Evolutionary conservation across 208 protist genomes (phyloP), one percentile per base, ranked within the genome.

Genomic region (Naegleria gruberi): DNA sequence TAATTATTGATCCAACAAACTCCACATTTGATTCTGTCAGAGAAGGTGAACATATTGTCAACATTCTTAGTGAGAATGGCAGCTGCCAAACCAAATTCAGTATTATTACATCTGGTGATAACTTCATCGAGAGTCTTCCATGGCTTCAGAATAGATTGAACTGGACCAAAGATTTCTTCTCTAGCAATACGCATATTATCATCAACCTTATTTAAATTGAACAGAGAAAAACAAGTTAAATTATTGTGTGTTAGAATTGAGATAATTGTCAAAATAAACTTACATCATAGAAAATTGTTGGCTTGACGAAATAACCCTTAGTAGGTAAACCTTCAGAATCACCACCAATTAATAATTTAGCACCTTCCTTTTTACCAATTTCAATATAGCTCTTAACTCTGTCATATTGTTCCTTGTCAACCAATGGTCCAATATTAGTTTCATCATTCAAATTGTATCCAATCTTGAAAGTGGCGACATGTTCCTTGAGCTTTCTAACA

Each of bases 101-200:
- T 95, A 57, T 93, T 65, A 92, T 97, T 97, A 57, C 95, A 94
- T 47, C 94, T 90, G 83, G 92, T 88, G 55, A 97, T 92, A 43
- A 93, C 95, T 91, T 97, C 95, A 15, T 96, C 95, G 46, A 97
- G 47, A 30, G 6, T 12, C 81, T 93, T 93, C 77, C 93, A 94
- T 91, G 94, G 97, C 92, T 94, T 96, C 90, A 97, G 92, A 89
- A 97, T 93, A 85, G 92, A 96, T 85, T 93, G 94, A 19, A 97
- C 96, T 37, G 96, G 96, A 84, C 96, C 96, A 89, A 97, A 97
- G 92, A 97, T 97, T 91, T 97, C 96, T 91, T 97, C 96, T 45
- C 92, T 89, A 89, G 90, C 94, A 85, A 97, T 96, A 55, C 89
- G 91, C 94, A 96, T 96, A 46, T 94, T 86, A 82, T 96, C 94